Evolutionary conservation across 768 basidiomycete species (phyloP).

Genomic region (Dioszegia crocea): DNA sequence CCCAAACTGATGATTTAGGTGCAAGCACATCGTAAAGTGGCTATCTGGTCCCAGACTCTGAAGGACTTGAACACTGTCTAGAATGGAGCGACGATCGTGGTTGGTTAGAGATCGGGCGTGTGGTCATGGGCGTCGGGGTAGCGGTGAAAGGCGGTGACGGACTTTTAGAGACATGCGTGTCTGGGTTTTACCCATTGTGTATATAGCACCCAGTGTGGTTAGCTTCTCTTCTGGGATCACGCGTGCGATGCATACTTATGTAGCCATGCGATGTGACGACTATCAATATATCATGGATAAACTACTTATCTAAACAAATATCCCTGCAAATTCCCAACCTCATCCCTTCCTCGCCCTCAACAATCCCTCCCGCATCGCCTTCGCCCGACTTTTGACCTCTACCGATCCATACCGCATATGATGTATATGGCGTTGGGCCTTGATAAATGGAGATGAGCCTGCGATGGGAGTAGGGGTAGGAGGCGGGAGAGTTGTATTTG

Average conservation of each 20-base stretch:
- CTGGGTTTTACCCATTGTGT: too few species aligned
- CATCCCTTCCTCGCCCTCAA: background rate
- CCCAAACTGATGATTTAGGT: conserved; percentile 21
- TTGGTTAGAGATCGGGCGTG: background rate
- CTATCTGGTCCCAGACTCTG: conserved; percentile 31
- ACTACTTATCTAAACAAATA: too few species aligned
- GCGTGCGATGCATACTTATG: conserved; percentile 3
- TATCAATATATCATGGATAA: background rate
- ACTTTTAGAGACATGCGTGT: too few species aligned
- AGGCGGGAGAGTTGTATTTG: background rate
- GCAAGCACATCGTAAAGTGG: conserved; percentile 43
- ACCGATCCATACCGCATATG: background rate
- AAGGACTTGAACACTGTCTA: conserved; percentile 23
- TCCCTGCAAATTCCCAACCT: background rate
- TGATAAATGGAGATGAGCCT: background rate
- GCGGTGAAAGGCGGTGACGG: too few species aligned
- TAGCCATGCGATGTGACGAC: background rate
- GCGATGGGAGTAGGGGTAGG: background rate
- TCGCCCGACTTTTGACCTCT: background rate
- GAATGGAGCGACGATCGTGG: too few species aligned
- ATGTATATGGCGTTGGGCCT: background rate
- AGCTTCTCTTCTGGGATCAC: background rate
- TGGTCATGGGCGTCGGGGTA: background rate
- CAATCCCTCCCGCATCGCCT: background rate
- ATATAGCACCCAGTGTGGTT: too few species aligned